Percentiles rank a stretch among this genome's conserved stretches.
Evolutionary conservation across 306 rosid species (phyloP).

Genomic region (Abrus pulchellus): DNA sequence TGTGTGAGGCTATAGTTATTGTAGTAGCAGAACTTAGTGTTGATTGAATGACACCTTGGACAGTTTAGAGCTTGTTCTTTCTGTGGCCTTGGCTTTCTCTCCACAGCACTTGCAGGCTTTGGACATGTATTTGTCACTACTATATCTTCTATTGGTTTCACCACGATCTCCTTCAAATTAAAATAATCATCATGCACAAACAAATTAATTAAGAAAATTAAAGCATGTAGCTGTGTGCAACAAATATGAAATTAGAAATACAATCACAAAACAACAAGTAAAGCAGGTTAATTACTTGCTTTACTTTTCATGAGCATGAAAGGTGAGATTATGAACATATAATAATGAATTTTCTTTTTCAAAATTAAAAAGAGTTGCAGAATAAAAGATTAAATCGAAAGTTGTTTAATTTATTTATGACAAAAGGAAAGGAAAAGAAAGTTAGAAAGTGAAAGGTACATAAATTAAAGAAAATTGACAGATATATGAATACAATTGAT

Average conservation of each 20-base stretch:
- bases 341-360: background rate
- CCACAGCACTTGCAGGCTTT: slow-evolving; percentile 44
- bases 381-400: slow-evolving; percentile 8
- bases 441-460: slow-evolving; percentile 59
- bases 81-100: slow-evolving; percentile 65
- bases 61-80: slow-evolving; percentile 77
- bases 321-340: background rate
- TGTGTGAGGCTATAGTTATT: slow-evolving; percentile 90
- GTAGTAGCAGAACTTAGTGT: slow-evolving; percentile 91
- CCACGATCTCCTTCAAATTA: slow-evolving; percentile 65
- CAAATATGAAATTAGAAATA: background rate
- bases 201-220: background rate
- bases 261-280: slow-evolving; percentile 8
- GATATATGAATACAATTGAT: slow-evolving; percentile 6
- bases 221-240: background rate
- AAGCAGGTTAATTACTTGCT: slow-evolving; percentile 35
- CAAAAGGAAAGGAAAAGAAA: slow-evolving; percentile 42
- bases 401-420: slow-evolving; percentile 48
- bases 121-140: slow-evolving; percentile 56
- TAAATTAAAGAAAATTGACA: slow-evolving; percentile 18
- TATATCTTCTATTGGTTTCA: slow-evolving; percentile 73
- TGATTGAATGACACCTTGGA: slow-evolving; percentile 83
- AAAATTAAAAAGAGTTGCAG: background rate
- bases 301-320: slow-evolving; percentile 6
- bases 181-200: background rate